Base-by-base conservation (phyloP, 139 green algal genomes). In the Micromonas pusilla region DNA sequence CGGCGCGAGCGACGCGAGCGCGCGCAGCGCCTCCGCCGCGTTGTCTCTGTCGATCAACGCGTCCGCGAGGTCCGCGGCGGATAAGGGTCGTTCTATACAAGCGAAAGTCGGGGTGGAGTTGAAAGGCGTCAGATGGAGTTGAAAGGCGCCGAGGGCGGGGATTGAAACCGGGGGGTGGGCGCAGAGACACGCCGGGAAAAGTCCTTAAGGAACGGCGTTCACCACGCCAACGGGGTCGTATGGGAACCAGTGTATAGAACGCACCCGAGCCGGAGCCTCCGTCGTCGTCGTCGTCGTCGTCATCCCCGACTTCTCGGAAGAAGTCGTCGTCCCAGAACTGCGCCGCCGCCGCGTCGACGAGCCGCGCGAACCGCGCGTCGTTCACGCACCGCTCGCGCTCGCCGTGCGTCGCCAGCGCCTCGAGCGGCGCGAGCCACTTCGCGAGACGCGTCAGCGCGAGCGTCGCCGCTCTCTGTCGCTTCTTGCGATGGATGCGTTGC, bases 1-100 rank as follows among this genome's bases (percentile, higher is more conserved):
- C 65, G 65, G 65, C 65, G 65, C 65, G 21, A 72, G 28, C 65
- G 65, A 52, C 4, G n/a, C 65, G 26, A 72, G 21, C 65, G 65
- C 65, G 30, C 65, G 65, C 28, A 39, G 13, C n/a, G 65, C 33
- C 30, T 72, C 65, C 23, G 9, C 60, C 9, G n/a, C n/a, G n/a
- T n/a, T n/a, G n/a, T n/a, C n/a, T n/a, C n/a, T n/a, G n/a, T n/a
- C n/a, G n/a, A n/a, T n/a, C n/a, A 57, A 16, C 45, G 45, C 45
- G 45, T 57, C 45, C 45, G 45, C 45, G 45, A 57, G 9, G 45
- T 57, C 45, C 45, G 9, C 45, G 45, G 45, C n/a, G n/a, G n/a
- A n/a, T n/a, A n/a, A n/a, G n/a, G n/a, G n/a, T n/a, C n/a, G n/a
- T n/a, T n/a, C n/a, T n/a, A n/a, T n/a, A n/a, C n/a, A n/a, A n/a